A percentile compares a stretch with the other conserved stretches of the same genome.
phyloP scores from a whole-genome alignment of 73 alveolate species.

The Tetrahymena malaccensis region DNA sequence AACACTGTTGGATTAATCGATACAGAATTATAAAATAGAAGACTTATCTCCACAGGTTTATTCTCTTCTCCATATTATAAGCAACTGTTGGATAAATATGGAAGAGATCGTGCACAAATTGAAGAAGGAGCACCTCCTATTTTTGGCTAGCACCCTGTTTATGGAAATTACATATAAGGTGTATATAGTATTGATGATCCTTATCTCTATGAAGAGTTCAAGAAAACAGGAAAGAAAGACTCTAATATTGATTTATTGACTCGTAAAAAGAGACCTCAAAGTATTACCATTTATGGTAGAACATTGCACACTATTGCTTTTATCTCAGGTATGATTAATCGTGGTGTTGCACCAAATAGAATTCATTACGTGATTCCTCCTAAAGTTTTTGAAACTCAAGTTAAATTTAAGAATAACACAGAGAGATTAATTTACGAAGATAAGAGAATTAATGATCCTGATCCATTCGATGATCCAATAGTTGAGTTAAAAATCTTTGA shows the following conservation, averaged over 20 bases:
- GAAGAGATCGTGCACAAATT: not conserved
- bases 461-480: conserved; percentile 63
- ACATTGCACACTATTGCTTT: conserved; percentile 83
- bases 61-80: conserved; percentile 58
- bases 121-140: not conserved
- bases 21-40: conserved; percentile 54
- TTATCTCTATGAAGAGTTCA: conserved; percentile 67
- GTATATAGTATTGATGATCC: conserved; percentile 81
- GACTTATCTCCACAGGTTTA: conserved; percentile 62
- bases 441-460: conserved; percentile 52
- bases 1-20: conserved; percentile 95
- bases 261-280: conserved; percentile 68
- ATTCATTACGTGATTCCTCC: conserved; percentile 87
- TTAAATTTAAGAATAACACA: conserved; percentile 5
- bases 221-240: conserved; percentile 49
- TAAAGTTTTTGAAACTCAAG: not conserved
- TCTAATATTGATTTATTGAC: conserved; percentile 59
- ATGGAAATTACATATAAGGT: conserved; percentile 55
- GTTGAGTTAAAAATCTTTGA: conserved; percentile 55
- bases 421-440: conserved; percentile 30
- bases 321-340: conserved; percentile 82
- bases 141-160: not conserved
- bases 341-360: conserved; percentile 86
- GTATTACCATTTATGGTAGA: conserved; percentile 83
- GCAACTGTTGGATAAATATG: not conserved